A percentile compares a stretch with the other conserved stretches of the same genome.
These are phyloP conservation scores for Nitzschia putrida DNA, from an alignment of 108 stramenopile species.

Conservation along the genomic window DNA sequence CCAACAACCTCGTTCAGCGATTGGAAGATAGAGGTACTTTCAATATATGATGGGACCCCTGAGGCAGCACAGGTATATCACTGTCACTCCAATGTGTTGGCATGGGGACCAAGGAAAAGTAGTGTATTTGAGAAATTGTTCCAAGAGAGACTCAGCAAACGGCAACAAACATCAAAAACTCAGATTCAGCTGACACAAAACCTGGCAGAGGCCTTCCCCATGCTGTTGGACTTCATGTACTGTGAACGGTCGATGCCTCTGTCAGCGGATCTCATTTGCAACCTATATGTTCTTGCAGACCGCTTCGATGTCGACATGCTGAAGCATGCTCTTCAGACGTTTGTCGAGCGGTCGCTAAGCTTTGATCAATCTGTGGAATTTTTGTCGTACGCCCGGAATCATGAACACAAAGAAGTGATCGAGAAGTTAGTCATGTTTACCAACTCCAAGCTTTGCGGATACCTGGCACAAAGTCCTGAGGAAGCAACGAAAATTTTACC, in stretches of 20 bases:
- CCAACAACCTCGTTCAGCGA: constrained; percentile 21
- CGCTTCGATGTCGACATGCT: constrained; percentile 7
- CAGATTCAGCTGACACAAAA: constrained; percentile 2
- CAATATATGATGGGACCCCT: not conserved
- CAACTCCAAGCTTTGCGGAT: constrained; percentile 23
- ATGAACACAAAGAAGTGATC: constrained; percentile 1
- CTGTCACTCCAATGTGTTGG: constrained; percentile 19
- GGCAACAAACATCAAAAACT: constrained; percentile 6
- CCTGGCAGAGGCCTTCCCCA: constrained; percentile 11
- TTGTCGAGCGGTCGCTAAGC: constrained; percentile 9
- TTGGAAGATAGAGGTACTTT: constrained; percentile 16
- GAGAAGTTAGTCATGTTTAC: constrained; percentile 11
- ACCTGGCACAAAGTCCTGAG: constrained; percentile 10
- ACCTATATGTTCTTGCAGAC: constrained; percentile 6
- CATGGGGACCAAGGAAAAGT: constrained; percentile 22
- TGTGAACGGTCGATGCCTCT: constrained; percentile 12
- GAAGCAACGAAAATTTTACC: constrained; percentile 15
- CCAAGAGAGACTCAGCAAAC: constrained; percentile 2
- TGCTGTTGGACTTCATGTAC: constrained; percentile 16
- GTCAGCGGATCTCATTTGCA: constrained; percentile 10
- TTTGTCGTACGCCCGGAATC: constrained; percentile 3
- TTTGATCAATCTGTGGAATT: constrained; percentile 20
- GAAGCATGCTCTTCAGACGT: constrained; percentile 1
- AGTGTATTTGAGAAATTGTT: constrained; percentile 16
- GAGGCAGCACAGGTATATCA: not conserved